These are phyloP conservation scores for Hypomontagnella submonticulosa DNA, from an alignment of 495 filamentous ascomycete species.

Conservation along the genomic window DNA sequence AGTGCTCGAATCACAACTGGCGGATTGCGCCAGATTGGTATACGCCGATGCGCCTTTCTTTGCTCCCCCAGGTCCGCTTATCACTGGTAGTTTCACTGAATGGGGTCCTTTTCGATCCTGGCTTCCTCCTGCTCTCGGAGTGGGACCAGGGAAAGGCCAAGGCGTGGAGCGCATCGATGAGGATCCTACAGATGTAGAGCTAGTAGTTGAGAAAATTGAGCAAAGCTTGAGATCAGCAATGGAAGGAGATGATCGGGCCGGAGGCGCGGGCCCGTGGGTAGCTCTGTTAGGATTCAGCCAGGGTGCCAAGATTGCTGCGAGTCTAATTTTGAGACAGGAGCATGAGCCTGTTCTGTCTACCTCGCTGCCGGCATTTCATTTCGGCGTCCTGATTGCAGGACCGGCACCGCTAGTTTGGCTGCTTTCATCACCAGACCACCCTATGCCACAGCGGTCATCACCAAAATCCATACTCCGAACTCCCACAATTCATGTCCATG, in stretches of 20 bases:
- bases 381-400: neutral
- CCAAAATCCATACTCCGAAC: too few species aligned
- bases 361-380: neutral
- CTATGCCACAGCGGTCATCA: too few species aligned
- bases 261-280: too few species aligned
- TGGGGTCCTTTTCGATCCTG: neutral
- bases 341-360: too few species aligned
- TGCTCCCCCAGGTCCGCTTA: neutral
- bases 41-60: slow-evolving; percentile 1
- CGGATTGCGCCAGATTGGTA: neutral
- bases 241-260: neutral
- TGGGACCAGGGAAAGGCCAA: too few species aligned
- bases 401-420: neutral
- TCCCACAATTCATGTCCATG: too few species aligned
- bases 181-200: neutral
- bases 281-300: neutral
- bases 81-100: neutral
- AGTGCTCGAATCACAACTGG: neutral
- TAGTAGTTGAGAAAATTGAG: neutral
- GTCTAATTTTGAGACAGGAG: neutral
- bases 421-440: too few species aligned
- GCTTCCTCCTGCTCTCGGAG: neutral
- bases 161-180: too few species aligned
- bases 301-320: neutral
- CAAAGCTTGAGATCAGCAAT: neutral